These are phyloP conservation scores for Phytopythium vexans DNA, from an alignment of 352 stramenopile species.

Conservation along the genomic window DNA sequence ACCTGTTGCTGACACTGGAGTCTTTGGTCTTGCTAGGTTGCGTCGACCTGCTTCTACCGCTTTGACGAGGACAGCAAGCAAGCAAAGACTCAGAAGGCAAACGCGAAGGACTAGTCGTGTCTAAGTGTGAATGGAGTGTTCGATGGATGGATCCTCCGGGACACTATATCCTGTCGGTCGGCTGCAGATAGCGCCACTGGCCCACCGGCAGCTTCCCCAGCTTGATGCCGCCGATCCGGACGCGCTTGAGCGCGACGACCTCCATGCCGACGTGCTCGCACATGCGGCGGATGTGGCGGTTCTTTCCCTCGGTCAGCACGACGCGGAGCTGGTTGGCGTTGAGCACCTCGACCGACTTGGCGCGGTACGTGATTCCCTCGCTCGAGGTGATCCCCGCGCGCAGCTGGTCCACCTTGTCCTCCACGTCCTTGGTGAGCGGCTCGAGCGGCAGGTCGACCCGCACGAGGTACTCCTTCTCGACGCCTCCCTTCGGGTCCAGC, in stretches of 20 bases:
- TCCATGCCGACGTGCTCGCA: constrained; percentile 88
- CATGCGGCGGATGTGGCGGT: constrained; percentile 97
- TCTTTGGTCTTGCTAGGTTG: constrained; percentile 30
- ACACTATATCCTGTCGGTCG: constrained; percentile 50
- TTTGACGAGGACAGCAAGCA: constrained; percentile 26
- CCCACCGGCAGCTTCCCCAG: constrained; percentile 67
- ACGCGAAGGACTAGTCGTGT: neutral
- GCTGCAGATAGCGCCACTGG: constrained; percentile 80
- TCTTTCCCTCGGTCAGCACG: constrained; percentile 92
- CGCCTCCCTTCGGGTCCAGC: constrained; percentile 58
- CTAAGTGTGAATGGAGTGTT: neutral
- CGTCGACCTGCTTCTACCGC: constrained; percentile 36
- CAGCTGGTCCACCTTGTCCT: constrained; percentile 34
- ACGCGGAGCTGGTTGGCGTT: constrained; percentile 85
- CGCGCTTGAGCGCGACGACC: constrained; percentile 90
- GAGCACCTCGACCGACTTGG: constrained; percentile 74
- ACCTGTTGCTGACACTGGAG: neutral
- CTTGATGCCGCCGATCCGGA: constrained; percentile 88
- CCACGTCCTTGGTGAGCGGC: constrained; percentile 27
- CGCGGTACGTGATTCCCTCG: constrained; percentile 63
- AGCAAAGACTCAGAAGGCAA: too few relatives aligned
- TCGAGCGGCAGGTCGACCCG: constrained; percentile 61
- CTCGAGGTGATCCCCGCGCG: constrained; percentile 51
- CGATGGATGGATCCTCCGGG: constrained; percentile 2
- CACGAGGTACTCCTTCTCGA: constrained; percentile 87